Evolutionary conservation across 768 basidiomycete genomes (phyloP).

Genomic region (Dioszegia aurantiaca): DNA sequence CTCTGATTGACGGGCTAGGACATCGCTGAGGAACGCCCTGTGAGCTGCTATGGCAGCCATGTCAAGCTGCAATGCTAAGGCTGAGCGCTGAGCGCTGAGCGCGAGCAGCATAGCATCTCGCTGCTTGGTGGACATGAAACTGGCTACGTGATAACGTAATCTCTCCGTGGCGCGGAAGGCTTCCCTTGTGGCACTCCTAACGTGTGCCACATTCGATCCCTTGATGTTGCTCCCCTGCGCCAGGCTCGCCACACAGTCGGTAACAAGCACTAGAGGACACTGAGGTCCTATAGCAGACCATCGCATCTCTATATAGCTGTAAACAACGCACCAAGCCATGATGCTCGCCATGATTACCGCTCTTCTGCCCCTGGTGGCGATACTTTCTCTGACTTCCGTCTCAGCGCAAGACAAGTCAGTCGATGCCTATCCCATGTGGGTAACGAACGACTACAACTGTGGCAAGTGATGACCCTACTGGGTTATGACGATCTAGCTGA

Average conservation of each 20-base stretch:
- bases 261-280: too few relatives aligned
- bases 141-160: neutral
- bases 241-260: neutral
- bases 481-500: too few relatives aligned
- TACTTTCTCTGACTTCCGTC: neutral
- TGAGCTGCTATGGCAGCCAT: constrained; percentile 27
- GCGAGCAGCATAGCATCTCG: too few relatives aligned
- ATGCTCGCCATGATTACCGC: neutral
- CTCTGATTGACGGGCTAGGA: constrained; percentile 21
- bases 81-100: too few relatives aligned
- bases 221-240: neutral
- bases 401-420: constrained; percentile 8
- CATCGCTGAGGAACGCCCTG: constrained; percentile 17
- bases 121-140: constrained; percentile 6
- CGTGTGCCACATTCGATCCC: neutral
- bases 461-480: constrained; percentile 13
- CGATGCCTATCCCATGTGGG: constrained; percentile 24
- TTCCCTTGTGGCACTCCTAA: constrained; percentile 3
- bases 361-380: constrained; percentile 3
- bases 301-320: too few relatives aligned
- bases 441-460: constrained; percentile 33
- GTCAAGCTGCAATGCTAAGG: neutral
- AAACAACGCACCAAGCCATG: too few relatives aligned
- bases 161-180: neutral
- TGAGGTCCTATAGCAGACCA: too few relatives aligned